Conservation (phyloP, 352 stramenopile genomes). For the Globisporangium cederbergense region DNA sequence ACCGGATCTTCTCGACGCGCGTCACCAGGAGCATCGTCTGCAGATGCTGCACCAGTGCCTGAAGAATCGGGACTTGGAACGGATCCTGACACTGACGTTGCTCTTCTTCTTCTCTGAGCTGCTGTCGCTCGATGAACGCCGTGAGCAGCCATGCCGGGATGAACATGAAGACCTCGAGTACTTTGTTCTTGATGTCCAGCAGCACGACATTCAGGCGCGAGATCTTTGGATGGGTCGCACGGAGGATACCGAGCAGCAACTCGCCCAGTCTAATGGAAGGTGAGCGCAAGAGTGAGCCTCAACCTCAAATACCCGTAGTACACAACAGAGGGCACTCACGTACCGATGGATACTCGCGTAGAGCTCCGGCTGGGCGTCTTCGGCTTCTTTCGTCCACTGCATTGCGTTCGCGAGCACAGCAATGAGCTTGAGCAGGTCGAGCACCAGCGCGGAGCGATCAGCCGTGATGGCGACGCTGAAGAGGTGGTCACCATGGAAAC, state of each 20-base stretch:
- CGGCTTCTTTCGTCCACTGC: conserved; percentile 37
- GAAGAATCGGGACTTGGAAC: conserved; percentile 11
- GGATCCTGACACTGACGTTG: background rate
- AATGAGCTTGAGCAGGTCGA: conserved; percentile 61
- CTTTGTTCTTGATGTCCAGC: conserved; percentile 59
- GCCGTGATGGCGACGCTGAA: conserved; percentile 17
- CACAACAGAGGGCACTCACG: background rate
- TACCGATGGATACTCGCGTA: conserved; percentile 28
- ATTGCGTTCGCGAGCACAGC: conserved; percentile 56
- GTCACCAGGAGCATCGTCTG: conserved; percentile 50
- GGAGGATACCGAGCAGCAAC: conserved; percentile 42
- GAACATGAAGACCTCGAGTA: conserved; percentile 64
- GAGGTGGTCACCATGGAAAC: conserved; percentile 19
- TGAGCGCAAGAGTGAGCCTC: background rate
- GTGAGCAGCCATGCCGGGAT: conserved; percentile 36
- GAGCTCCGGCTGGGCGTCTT: conserved; percentile 23
- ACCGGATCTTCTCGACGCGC: conserved; percentile 63
- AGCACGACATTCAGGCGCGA: conserved; percentile 29
- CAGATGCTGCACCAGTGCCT: conserved; percentile 42
- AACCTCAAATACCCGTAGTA: background rate
- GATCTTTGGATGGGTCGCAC: conserved; percentile 24
- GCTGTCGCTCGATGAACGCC: conserved; percentile 33
- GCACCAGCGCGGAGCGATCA: conserved; percentile 27
- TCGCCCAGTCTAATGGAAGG: conserved; percentile 30
- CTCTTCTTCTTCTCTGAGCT: conserved; percentile 24